phyloP scores from a whole-genome alignment of 2,329 filamentous ascomycete species.

The Trichoderma sp. region DNA sequence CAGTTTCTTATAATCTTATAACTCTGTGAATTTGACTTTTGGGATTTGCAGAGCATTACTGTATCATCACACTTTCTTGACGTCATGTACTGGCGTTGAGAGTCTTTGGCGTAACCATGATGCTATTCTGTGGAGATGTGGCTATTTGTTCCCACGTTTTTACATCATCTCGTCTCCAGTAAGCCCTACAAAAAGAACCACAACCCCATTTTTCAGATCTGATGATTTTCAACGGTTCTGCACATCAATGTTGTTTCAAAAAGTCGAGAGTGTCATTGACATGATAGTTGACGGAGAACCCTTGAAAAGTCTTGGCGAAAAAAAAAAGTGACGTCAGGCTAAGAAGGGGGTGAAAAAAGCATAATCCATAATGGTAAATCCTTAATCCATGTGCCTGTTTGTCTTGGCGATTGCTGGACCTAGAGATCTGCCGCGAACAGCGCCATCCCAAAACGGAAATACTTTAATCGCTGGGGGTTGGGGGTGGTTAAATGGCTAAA shows the following conservation, averaged over 20 bases:
- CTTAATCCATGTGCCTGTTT: background rate
- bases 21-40: background rate
- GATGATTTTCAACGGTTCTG: background rate
- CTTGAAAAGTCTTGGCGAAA: background rate
- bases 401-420: background rate
- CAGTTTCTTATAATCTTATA: background rate
- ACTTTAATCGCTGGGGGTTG: background rate
- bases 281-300: background rate
- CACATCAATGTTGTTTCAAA: background rate
- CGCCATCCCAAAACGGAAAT: conserved; percentile 2
- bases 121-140: conserved; percentile 11
- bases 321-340: conserved; percentile 1
- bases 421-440: background rate
- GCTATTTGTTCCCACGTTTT: background rate
- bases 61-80: background rate
- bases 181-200: background rate
- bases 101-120: conserved; percentile 10
- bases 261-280: background rate
- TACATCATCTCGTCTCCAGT: background rate
- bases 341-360: background rate
- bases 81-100: background rate
- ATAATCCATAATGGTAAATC: background rate
- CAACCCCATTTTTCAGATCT: background rate
- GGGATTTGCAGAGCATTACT: background rate
- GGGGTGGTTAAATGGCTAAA: background rate